Conservation (phyloP, 352 stramenopile genomes). For the Plasmopara halstedii region DNA sequence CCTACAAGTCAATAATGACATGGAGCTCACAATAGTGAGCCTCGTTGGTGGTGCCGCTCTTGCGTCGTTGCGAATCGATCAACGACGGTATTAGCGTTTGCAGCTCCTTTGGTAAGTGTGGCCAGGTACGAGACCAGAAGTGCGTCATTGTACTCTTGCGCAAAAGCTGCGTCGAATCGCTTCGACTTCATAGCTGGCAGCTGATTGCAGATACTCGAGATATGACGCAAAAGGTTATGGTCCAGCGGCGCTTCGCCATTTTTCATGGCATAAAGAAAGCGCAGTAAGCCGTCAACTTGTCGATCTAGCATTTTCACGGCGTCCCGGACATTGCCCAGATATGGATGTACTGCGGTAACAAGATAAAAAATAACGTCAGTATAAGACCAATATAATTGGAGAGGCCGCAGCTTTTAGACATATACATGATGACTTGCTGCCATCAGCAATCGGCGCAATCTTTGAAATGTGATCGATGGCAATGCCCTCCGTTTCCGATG, state of each 20-base stretch:
- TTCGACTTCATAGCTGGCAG: slow-evolving; percentile 70
- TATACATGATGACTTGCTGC: slow-evolving; percentile 66
- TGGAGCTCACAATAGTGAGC: slow-evolving; percentile 43
- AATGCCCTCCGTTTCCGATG: slow-evolving; percentile 82
- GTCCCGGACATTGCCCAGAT: slow-evolving; percentile 72
- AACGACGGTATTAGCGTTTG: slow-evolving; percentile 70
- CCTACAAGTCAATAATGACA: no score
- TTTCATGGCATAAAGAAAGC: slow-evolving; percentile 71
- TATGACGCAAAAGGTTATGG: slow-evolving; percentile 73
- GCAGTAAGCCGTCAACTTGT: slow-evolving; percentile 67
- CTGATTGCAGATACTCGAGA: slow-evolving; percentile 82
- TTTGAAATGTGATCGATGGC: slow-evolving; percentile 87
- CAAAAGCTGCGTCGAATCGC: slow-evolving; percentile 65
- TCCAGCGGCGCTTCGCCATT: slow-evolving; percentile 63
- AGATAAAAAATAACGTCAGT: slow-evolving; percentile 5
- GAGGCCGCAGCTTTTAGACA: background rate
- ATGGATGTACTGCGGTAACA: slow-evolving; percentile 53
- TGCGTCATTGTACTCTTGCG: slow-evolving; percentile 80
- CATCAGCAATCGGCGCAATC: slow-evolving; percentile 60
- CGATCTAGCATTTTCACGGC: slow-evolving; percentile 82
- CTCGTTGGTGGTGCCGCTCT: slow-evolving; percentile 59
- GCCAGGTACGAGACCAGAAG: slow-evolving; percentile 77
- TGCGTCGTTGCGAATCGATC: slow-evolving; percentile 71
- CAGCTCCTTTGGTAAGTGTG: slow-evolving; percentile 74
- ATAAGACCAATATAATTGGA: background rate